Conservation (phyloP, 768 basidiomycete genomes). For the Trametes cingulata region DNA sequence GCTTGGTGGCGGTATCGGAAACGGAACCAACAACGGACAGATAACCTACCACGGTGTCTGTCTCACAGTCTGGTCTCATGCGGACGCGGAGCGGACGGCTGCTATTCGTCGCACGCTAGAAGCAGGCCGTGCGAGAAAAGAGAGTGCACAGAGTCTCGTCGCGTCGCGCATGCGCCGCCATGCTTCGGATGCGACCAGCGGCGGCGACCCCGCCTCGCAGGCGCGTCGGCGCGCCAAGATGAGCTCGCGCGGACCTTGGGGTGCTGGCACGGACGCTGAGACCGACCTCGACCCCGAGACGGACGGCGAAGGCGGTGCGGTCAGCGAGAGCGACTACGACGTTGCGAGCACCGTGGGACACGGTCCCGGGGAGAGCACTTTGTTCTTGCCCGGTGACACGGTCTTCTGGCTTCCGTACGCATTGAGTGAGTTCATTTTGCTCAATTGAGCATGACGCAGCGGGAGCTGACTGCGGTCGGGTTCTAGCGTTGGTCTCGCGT, state of each 20-base stretch:
- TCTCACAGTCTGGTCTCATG: slow-evolving; percentile 94
- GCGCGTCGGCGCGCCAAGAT: slow-evolving; percentile 58
- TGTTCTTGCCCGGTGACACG: slow-evolving; percentile 86
- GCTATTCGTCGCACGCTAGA: slow-evolving; percentile 86
- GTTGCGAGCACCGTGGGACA: slow-evolving; percentile 79
- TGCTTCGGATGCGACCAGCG: slow-evolving; percentile 43
- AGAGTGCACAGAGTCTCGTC: slow-evolving; percentile 74
- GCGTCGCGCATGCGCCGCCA: slow-evolving; percentile 67
- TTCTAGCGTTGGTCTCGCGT: slow-evolving; percentile 78
- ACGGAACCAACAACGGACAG: slow-evolving; percentile 38
- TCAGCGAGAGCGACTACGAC: slow-evolving; percentile 88
- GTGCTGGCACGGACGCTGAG: slow-evolving; percentile 56
- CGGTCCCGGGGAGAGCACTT: slow-evolving; percentile 83
- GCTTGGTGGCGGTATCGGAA: slow-evolving; percentile 24
- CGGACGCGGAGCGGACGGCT: slow-evolving; percentile 81
- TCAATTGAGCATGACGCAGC: slow-evolving; percentile 3
- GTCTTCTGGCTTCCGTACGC: slow-evolving; percentile 96
- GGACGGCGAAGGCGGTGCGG: slow-evolving; percentile 69
- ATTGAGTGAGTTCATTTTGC: slow-evolving; percentile 58
- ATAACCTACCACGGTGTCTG: slow-evolving; percentile 89
- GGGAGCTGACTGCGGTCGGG: neutral
- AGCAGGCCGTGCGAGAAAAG: slow-evolving; percentile 74
- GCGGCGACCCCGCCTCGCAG: slow-evolving; percentile 56
- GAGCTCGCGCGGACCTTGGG: slow-evolving; percentile 70
- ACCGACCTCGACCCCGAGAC: slow-evolving; percentile 71